Percentiles rank a stretch among this genome's conserved stretches.
Conservation (phyloP, 345 rosid genomes). For the Ricinus communis region DNA sequence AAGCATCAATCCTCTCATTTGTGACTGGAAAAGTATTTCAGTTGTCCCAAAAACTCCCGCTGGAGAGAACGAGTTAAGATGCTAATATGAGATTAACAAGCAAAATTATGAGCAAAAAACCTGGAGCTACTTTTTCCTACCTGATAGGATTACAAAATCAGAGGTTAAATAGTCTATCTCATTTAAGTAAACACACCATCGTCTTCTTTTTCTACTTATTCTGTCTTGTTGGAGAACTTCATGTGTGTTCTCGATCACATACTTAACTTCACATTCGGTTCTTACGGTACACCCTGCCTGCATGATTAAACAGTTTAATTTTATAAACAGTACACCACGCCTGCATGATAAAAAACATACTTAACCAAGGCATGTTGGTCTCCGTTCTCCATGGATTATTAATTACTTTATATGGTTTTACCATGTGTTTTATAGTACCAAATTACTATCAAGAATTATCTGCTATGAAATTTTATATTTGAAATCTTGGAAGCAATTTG, state of each 20-base stretch:
- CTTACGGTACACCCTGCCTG: conserved; percentile 45
- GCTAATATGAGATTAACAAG: neutral
- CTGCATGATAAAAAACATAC: conserved; percentile 24
- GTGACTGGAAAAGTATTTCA: conserved; percentile 43
- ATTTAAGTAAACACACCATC: conserved; percentile 45
- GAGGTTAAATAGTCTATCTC: conserved; percentile 37
- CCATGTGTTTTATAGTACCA: too few relatives aligned
- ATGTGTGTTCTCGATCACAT: conserved; percentile 34
- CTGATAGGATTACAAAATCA: conserved; percentile 47
- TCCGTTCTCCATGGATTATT: neutral
- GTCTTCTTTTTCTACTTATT: conserved; percentile 22
- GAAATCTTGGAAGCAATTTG: neutral
- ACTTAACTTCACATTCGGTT: conserved; percentile 34
- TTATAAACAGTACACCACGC: conserved; percentile 18
- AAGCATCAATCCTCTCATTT: conserved; percentile 43
- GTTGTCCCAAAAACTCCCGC: conserved; percentile 52
- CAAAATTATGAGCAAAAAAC: neutral
- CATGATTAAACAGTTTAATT: conserved; percentile 11
- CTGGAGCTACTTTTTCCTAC: conserved; percentile 21
- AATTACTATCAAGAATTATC: neutral
- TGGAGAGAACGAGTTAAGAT: conserved; percentile 5
- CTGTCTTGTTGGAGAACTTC: conserved; percentile 16
- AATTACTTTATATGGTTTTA: neutral
- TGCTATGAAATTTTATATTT: neutral
- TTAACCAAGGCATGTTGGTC: neutral